Evolutionary conservation across 345 rosid genomes (phyloP).

Genomic region (Isatis tinctoria): DNA sequence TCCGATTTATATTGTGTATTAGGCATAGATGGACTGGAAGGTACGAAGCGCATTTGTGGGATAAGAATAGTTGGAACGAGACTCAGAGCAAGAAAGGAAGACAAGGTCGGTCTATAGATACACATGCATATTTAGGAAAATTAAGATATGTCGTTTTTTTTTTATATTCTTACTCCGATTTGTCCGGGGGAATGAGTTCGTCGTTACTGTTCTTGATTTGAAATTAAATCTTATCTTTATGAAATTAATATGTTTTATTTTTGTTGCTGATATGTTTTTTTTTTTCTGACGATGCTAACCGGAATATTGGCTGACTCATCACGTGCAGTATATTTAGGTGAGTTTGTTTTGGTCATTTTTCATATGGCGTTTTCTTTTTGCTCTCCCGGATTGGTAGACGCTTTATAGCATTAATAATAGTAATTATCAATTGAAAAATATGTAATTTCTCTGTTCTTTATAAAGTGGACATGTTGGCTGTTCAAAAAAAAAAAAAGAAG

Average conservation of each 20-base stretch:
- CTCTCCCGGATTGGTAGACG: constrained; percentile 15
- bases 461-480: neutral
- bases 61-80: constrained; percentile 83
- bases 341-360: constrained; percentile 32
- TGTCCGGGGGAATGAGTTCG: constrained; percentile 12
- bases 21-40: constrained; percentile 91
- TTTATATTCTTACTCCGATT: constrained; percentile 1
- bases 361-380: constrained; percentile 30
- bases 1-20: neutral
- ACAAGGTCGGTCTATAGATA: constrained; percentile 48
- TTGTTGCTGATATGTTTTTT: constrained; percentile 8
- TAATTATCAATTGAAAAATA: neutral
- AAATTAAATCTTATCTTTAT: neutral
- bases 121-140: neutral
- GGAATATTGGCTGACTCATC: constrained; percentile 35
- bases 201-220: constrained; percentile 26
- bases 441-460: neutral
- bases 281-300: constrained; percentile 20
- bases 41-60: constrained; percentile 86
- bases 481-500: neutral
- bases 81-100: constrained; percentile 79
- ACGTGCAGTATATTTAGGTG: constrained; percentile 42
- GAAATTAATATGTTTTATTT: neutral
- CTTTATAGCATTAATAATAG: neutral
- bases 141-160: constrained; percentile 6